Percentiles rank a stretch among this genome's conserved stretches.
Evolutionary conservation across 2,329 filamentous ascomycete genomes (phyloP).

Genomic region (Beauveria sp.): DNA sequence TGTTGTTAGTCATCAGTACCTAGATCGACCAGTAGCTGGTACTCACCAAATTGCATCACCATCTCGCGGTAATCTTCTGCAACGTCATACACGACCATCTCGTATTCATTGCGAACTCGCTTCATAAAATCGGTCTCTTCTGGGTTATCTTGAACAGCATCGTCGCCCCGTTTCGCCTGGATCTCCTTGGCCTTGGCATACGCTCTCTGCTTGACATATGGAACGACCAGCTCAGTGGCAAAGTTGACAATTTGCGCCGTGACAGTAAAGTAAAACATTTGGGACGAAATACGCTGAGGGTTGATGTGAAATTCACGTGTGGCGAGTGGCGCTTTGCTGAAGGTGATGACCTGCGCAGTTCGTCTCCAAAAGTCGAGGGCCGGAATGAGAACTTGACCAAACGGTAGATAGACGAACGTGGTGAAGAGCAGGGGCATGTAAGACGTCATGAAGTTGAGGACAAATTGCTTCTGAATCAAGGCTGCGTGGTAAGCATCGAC

Average conservation of each 20-base stretch:
- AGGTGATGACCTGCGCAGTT: conserved; percentile 66
- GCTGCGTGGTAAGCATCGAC: conserved; percentile 73
- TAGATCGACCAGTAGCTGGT: background rate
- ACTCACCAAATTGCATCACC: conserved; percentile 67
- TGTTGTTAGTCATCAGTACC: conserved; percentile 11
- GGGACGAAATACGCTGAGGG: conserved; percentile 71
- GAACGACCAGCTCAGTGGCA: conserved; percentile 74
- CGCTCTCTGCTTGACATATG: conserved; percentile 72
- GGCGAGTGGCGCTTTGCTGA: conserved; percentile 64
- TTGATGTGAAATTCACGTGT: conserved; percentile 71
- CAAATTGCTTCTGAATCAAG: conserved; percentile 86
- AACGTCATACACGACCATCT: conserved; percentile 80
- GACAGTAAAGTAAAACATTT: conserved; percentile 94
- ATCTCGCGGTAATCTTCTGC: conserved; percentile 88
- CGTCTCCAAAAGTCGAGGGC: conserved; percentile 76
- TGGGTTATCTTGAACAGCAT: conserved; percentile 53
- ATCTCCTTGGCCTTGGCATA: conserved; percentile 74
- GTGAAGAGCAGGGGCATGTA: conserved; percentile 90
- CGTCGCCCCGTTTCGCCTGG: conserved; percentile 46
- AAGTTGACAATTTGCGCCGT: conserved; percentile 90
- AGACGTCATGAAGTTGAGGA: conserved; percentile 93
- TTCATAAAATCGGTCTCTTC: conserved; percentile 76
- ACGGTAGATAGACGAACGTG: conserved; percentile 90
- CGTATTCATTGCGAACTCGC: conserved; percentile 74
- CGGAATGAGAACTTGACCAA: conserved; percentile 74